Evolutionary conservation across 2,329 filamentous ascomycete species (phyloP).

Genomic region (Catunica adiposa): DNA sequence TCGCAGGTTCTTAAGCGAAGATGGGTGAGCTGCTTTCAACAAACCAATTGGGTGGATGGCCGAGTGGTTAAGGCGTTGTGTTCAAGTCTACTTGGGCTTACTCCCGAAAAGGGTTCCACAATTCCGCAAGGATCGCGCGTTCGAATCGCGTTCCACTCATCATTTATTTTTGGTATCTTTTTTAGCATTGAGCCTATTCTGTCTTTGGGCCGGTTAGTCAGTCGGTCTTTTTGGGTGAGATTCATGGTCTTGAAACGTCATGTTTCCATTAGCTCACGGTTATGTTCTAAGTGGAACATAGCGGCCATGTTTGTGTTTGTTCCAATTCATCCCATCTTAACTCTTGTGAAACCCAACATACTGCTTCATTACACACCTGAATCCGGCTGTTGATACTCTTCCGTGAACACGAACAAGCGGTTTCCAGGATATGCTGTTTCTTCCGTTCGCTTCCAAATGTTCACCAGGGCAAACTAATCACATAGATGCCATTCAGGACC

Average conservation of each 20-base stretch:
- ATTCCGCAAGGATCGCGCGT: conserved; percentile 13
- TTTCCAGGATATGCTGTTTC: too few relatives aligned
- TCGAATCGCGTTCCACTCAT: conserved; percentile 13
- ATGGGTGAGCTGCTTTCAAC: background rate
- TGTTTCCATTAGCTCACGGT: background rate
- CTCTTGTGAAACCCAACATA: background rate
- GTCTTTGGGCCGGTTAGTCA: too few relatives aligned
- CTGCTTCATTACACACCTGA: background rate
- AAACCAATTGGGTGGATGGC: conserved; percentile 8
- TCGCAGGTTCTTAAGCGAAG: background rate
- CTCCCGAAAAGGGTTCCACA: conserved; percentile 11
- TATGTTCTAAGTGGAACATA: background rate
- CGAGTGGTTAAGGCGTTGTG: conserved; percentile 8
- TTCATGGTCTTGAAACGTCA: background rate
- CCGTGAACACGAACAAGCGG: too few relatives aligned
- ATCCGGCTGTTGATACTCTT: too few relatives aligned
- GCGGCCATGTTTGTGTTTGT: background rate
- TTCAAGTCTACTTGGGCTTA: conserved; percentile 11
- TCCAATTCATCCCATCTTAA: background rate
- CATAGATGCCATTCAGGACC: too few relatives aligned
- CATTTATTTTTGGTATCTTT: conserved; percentile 1
- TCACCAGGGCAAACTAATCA: too few relatives aligned
- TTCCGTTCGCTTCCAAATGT: too few relatives aligned
- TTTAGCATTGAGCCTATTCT: too few relatives aligned
- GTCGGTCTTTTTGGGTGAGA: background rate